phyloP scores from a whole-genome alignment of 306 rosid species.

The Cucurbita pepo region DNA sequence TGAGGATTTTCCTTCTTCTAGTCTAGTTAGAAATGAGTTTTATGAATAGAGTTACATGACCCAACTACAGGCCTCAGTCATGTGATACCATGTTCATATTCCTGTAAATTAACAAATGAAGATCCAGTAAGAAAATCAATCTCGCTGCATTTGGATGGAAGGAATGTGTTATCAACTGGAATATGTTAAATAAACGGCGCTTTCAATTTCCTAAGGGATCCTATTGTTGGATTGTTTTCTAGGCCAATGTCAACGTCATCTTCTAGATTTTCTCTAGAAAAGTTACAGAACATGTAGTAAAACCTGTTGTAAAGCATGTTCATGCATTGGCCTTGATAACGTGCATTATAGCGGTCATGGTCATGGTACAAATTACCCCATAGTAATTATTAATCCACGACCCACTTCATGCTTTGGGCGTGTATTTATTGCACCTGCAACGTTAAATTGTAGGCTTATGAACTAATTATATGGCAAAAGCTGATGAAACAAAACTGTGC shows the following conservation, averaged over 20 bases:
- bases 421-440: background rate
- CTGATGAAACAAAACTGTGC: background rate
- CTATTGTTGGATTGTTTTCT: too few relatives aligned
- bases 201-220: too few relatives aligned
- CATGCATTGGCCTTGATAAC: background rate
- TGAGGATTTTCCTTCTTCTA: background rate
- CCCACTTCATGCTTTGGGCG: background rate
- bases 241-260: too few relatives aligned
- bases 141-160: background rate
- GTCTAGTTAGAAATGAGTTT: background rate
- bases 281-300: background rate
- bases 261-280: background rate
- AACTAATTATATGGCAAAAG: background rate
- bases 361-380: too few relatives aligned
- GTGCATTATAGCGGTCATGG: too few relatives aligned
- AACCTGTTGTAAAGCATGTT: background rate
- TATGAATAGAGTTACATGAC: background rate
- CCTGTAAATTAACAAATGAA: background rate
- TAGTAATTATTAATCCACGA: too few relatives aligned
- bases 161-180: background rate
- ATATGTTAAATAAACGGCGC: too few relatives aligned
- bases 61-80: background rate
- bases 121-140: background rate
- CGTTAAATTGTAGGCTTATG: background rate
- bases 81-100: background rate